These are phyloP conservation scores for Cutaneotrichosporon arboriforme DNA, from an alignment of 1,284 basidiomycete genomes.

Conservation along the genomic window DNA sequence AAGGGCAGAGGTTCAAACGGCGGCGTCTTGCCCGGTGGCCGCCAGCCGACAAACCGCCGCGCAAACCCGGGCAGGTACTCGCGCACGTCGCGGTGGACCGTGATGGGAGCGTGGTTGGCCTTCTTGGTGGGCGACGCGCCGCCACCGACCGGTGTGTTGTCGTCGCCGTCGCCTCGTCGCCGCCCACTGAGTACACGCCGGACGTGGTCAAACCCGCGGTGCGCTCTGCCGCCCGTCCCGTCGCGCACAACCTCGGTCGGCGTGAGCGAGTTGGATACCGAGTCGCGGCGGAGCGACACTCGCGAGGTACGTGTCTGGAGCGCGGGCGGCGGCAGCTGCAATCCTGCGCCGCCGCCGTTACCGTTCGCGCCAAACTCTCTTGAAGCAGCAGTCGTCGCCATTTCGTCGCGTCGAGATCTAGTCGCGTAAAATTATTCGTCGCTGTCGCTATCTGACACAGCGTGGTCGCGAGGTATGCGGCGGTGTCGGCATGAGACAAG, in stretches of 20 bases:
- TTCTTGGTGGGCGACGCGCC: neutral
- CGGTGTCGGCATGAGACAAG: no score
- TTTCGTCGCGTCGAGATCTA: no score
- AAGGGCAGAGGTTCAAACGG: constrained; percentile 30
- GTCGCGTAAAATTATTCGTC: no score
- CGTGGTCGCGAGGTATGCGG: no score
- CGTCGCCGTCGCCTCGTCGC: neutral
- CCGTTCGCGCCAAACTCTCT: no score
- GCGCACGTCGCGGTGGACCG: constrained; percentile 23
- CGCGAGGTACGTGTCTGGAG: neutral
- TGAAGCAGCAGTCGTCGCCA: no score
- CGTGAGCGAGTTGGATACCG: no score
- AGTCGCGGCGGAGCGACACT: neutral
- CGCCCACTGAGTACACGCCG: neutral
- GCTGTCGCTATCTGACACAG: no score
- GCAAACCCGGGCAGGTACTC: constrained; percentile 20
- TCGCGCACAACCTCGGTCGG: neutral
- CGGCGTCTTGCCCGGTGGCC: constrained; percentile 13
- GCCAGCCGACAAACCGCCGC: constrained; percentile 30
- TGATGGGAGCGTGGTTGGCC: neutral
- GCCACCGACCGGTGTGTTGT: neutral
- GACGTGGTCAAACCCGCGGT: neutral
- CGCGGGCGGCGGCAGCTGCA: neutral
- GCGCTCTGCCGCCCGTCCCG: neutral
- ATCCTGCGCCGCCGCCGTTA: neutral